Evolutionary conservation across 371 early-diverging fungal genomes (phyloP).

Genomic region (Mortierella sp.): DNA sequence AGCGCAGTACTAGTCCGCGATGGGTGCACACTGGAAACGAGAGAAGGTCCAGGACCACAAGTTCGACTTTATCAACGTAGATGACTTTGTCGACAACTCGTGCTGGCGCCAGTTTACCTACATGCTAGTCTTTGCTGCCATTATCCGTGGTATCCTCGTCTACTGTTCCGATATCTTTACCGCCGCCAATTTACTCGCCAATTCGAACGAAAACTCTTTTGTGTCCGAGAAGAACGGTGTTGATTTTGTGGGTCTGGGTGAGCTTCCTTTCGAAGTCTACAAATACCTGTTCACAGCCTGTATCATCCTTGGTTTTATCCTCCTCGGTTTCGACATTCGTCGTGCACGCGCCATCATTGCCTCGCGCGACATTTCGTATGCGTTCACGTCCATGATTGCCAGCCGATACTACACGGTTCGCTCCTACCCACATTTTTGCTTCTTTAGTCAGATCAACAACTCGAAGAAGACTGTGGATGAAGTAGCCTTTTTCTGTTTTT

Average conservation of each 20-base stretch:
- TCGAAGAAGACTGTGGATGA: conserved; percentile 72
- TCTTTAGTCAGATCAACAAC: conserved; percentile 78
- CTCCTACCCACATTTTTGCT: conserved; percentile 81
- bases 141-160: conserved; percentile 79
- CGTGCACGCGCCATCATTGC: conserved; percentile 74
- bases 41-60: conserved; percentile 87
- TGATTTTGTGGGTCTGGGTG: conserved; percentile 51
- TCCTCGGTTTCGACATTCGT: conserved; percentile 76
- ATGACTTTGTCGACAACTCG: conserved; percentile 71
- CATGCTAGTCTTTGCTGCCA: conserved; percentile 67
- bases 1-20: conserved; percentile 12
- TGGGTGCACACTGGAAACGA: conserved; percentile 78
- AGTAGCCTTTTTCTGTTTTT: conserved; percentile 89
- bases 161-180: conserved; percentile 80
- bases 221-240: conserved; percentile 42
- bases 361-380: conserved; percentile 80
- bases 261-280: conserved; percentile 55
- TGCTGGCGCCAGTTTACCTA: conserved; percentile 63
- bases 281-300: conserved; percentile 78
- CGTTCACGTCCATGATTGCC: conserved; percentile 80
- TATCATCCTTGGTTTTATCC: conserved; percentile 72
- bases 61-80: conserved; percentile 87
- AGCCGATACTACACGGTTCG: conserved; percentile 70
- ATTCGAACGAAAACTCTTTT: conserved; percentile 27
- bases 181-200: conserved; percentile 65